phyloP scores from a whole-genome alignment of 2,329 filamentous ascomycete genomes.

The Verticillium isaacii region DNA sequence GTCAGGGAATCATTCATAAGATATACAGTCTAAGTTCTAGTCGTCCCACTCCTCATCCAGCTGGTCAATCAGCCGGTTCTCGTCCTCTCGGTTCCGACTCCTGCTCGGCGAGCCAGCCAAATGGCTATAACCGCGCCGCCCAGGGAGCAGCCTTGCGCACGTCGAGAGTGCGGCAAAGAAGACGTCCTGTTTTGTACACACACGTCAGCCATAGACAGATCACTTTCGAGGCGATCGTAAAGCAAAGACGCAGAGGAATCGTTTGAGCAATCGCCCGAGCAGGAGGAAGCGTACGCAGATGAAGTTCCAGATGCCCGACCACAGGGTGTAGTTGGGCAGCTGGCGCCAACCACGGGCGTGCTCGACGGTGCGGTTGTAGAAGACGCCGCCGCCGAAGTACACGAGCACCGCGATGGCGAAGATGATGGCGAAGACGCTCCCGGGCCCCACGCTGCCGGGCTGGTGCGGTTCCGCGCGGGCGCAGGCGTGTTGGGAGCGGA shows the following conservation, averaged over 20 bases:
- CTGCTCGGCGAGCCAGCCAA: constrained; percentile 51
- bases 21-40: constrained; percentile 21
- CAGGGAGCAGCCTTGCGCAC: constrained; percentile 61
- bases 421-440: constrained; percentile 86
- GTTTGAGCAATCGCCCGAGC: constrained; percentile 9
- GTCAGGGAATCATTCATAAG: background rate
- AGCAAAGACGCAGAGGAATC: constrained; percentile 9
- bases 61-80: constrained; percentile 92
- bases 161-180: constrained; percentile 66
- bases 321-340: constrained; percentile 88
- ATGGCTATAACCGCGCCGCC: constrained; percentile 61
- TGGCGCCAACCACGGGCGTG: constrained; percentile 95
- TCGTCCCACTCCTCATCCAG: constrained; percentile 98
- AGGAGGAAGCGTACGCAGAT: constrained; percentile 63
- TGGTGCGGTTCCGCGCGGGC: constrained; percentile 63
- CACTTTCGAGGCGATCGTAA: constrained; percentile 14
- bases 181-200: constrained; percentile 46
- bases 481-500: constrained; percentile 80
- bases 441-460: constrained; percentile 64
- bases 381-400: constrained; percentile 87
- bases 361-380: constrained; percentile 92
- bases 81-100: constrained; percentile 62
- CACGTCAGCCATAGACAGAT: constrained; percentile 5
- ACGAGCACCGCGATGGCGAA: constrained; percentile 71
- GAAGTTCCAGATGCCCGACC: constrained; percentile 83